Evolutionary conservation across 805 yeast genomes (phyloP).

Genomic region (Hanseniaspora valbyensis): DNA sequence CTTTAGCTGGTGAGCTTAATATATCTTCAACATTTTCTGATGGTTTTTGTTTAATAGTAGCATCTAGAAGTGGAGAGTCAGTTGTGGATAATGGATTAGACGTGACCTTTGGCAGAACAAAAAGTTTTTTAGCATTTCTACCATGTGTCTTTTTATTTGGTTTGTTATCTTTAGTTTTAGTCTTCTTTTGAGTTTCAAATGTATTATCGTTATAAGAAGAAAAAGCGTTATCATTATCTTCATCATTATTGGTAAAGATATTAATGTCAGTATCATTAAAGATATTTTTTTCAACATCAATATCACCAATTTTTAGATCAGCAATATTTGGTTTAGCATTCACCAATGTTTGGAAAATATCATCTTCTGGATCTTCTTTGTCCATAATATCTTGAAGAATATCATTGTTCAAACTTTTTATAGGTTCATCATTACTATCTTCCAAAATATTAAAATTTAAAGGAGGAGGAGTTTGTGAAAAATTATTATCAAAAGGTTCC

Average conservation of each 20-base stretch:
- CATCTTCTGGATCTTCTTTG: neutral
- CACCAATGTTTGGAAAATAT: neutral
- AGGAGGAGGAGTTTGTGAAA: neutral
- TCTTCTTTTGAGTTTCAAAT: too few species aligned
- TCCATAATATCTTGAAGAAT: slow-evolving; percentile 1
- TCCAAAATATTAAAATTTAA: neutral
- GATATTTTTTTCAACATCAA: slow-evolving; percentile 1
- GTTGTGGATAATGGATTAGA: neutral
- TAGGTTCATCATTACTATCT: neutral
- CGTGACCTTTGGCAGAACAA: neutral
- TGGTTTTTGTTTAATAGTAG: neutral
- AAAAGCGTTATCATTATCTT: neutral
- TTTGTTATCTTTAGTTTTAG: neutral
- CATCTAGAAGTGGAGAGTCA: neutral
- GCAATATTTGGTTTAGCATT: neutral
- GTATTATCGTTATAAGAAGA: too few species aligned
- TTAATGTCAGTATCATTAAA: slow-evolving; percentile 1
- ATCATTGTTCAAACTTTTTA: neutral
- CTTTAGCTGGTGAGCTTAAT: neutral
- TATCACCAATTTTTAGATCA: neutral
- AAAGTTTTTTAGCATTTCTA: neutral
- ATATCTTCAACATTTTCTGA: neutral
- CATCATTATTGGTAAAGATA: neutral
- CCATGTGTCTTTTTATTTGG: neutral
- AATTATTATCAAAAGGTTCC: too few species aligned